These are phyloP conservation scores for Ascochyta lentis DNA, from an alignment of 2,329 filamentous ascomycete genomes.

Conservation along the genomic window DNA sequence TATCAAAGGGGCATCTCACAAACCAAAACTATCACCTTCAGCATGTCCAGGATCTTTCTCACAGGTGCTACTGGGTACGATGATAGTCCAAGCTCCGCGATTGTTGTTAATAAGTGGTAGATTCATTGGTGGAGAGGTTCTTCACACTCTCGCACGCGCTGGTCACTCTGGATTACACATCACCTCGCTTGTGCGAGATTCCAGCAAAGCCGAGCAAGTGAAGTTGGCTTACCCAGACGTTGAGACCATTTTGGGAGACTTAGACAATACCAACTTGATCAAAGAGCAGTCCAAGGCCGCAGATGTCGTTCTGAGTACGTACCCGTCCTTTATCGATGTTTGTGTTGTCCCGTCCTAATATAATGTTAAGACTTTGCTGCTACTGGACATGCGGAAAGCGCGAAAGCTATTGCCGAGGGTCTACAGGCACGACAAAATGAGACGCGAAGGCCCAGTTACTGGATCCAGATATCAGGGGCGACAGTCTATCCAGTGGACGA, in stretches of 20 bases:
- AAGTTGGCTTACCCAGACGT: conserved; percentile 8
- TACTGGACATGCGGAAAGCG: conserved; percentile 18
- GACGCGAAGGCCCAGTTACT: conserved; percentile 9
- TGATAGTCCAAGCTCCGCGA: neutral
- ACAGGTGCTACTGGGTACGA: conserved; percentile 20
- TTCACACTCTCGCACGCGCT: conserved; percentile 11
- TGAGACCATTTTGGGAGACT: conserved; percentile 12
- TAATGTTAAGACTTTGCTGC: conserved; percentile 13
- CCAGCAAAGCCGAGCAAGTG: conserved; percentile 15
- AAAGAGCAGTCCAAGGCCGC: conserved; percentile 11
- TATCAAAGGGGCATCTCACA: neutral
- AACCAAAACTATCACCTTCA: neutral
- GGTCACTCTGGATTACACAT: conserved; percentile 7
- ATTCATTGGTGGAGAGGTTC: conserved; percentile 18
- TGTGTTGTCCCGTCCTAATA: neutral
- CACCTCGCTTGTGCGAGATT: conserved; percentile 14
- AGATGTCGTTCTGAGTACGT: conserved; percentile 17
- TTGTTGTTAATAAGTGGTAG: neutral
- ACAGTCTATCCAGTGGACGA: conserved; percentile 16
- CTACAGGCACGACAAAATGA: conserved; percentile 10
- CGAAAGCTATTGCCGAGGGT: conserved; percentile 18
- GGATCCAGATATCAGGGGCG: conserved; percentile 22
- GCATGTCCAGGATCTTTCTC: conserved; percentile 12
- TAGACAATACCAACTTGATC: conserved; percentile 14
- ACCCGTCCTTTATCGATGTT: no score